A percentile compares a stretch with the other conserved stretches of the same genome.
These are phyloP conservation scores for Penicillium concentricum DNA, from an alignment of 2,329 filamentous ascomycete species.

Conservation along the genomic window DNA sequence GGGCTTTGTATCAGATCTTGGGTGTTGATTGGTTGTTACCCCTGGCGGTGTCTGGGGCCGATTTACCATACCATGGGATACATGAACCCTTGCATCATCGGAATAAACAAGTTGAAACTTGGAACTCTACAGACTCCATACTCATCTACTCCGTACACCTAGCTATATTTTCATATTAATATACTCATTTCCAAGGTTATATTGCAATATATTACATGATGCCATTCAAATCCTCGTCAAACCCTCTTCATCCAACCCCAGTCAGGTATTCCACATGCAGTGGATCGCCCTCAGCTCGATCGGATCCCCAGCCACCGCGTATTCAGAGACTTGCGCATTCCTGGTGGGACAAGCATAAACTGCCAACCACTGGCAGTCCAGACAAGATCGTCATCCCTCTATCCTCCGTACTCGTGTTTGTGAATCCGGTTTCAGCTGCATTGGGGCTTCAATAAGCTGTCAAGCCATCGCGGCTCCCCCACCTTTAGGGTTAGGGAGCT, in stretches of 20 bases:
- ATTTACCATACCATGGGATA: constrained; percentile 2
- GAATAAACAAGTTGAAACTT: background rate
- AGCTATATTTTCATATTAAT: background rate
- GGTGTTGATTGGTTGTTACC: constrained; percentile 17
- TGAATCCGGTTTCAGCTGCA: constrained; percentile 23
- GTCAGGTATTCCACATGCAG: constrained; percentile 8
- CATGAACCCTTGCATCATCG: constrained; percentile 12
- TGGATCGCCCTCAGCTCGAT: constrained; percentile 22
- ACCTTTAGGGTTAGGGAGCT: constrained; percentile 12
- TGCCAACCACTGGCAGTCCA: constrained; percentile 12
- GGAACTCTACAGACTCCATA: too few species aligned
- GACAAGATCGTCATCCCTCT: constrained; percentile 17
- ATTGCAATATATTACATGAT: constrained; percentile 2
- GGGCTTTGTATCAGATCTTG: constrained; percentile 4
- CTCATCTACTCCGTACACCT: too few species aligned
- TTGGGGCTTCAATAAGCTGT: constrained; percentile 16
- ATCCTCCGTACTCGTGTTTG: constrained; percentile 2
- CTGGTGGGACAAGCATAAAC: constrained; percentile 7
- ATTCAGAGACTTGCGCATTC: constrained; percentile 19
- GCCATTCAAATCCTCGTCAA: background rate
- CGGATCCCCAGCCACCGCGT: constrained; percentile 24
- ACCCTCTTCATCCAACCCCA: background rate
- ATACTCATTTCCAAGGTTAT: too few species aligned
- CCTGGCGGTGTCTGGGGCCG: constrained; percentile 17
- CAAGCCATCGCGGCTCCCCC: constrained; percentile 11